phyloP scores from a whole-genome alignment of 495 filamentous ascomycete genomes.

The Physcia stellaris region DNA sequence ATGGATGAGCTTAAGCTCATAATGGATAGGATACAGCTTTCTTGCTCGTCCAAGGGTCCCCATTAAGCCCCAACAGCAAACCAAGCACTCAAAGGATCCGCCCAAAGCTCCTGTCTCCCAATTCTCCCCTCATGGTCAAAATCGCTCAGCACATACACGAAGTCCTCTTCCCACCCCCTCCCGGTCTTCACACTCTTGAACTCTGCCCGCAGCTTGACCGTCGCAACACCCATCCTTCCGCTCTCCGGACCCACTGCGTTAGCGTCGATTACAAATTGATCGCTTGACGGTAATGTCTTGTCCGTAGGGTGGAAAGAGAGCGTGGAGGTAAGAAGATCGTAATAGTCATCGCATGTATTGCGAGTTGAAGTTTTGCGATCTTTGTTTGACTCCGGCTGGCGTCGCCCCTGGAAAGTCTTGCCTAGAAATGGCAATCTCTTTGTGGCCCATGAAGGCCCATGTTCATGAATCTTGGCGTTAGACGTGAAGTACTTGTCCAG shows the following conservation, averaged over 20 bases:
- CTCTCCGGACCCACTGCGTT: not conserved
- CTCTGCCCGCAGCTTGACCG: conserved; percentile 17
- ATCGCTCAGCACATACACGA: conserved; percentile 25
- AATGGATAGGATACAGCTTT: too few relatives aligned
- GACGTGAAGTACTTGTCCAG: conserved; percentile 16
- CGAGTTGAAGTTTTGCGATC: too few relatives aligned
- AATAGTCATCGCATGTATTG: conserved; percentile 22
- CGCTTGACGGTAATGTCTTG: conserved; percentile 18
- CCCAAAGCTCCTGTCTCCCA: conserved; percentile 30
- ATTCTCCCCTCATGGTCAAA: conserved; percentile 27
- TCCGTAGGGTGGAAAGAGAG: conserved; percentile 19
- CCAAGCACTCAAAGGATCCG: conserved; percentile 29
- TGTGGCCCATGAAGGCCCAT: conserved; percentile 24
- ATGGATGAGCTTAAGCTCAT: too few relatives aligned
- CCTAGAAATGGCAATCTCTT: conserved; percentile 22
- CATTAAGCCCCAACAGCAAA: conserved; percentile 22
- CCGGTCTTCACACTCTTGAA: conserved; percentile 24
- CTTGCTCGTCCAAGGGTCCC: too few relatives aligned
- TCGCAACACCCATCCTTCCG: conserved; percentile 13
- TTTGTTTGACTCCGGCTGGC: not conserved
- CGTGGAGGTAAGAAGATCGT: conserved; percentile 16
- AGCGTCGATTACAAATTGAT: conserved; percentile 21
- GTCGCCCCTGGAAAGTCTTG: conserved; percentile 21
- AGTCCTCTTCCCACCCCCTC: conserved; percentile 24
- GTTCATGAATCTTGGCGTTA: conserved; percentile 22